These are phyloP conservation scores for Podospora australis DNA, from an alignment of 495 filamentous ascomycete species.

Conservation along the genomic window DNA sequence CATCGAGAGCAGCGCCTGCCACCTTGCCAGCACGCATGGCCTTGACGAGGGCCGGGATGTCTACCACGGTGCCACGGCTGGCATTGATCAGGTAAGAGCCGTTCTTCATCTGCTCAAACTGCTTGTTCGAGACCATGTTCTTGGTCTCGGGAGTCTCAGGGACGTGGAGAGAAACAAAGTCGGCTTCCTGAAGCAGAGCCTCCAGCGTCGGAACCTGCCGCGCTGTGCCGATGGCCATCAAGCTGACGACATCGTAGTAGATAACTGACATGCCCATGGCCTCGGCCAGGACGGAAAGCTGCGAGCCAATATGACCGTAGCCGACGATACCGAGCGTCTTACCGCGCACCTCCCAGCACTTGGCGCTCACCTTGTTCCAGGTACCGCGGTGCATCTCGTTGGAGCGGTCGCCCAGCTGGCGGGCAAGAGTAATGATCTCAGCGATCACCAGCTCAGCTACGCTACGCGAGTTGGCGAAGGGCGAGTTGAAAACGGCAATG, in stretches of 20 bases:
- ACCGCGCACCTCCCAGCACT: conserved; percentile 96
- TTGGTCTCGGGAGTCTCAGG: conserved; percentile 88
- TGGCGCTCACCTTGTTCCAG: conserved; percentile 96
- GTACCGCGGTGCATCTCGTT: conserved; percentile 90
- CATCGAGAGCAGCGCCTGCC: conserved; percentile 91
- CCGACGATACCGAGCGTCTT: conserved; percentile 96
- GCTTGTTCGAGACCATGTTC: conserved; percentile 71
- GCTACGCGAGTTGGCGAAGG: conserved; percentile 94
- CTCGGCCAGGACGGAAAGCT: conserved; percentile 92
- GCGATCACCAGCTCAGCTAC: conserved; percentile 94
- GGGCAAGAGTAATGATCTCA: conserved; percentile 86
- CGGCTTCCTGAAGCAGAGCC: conserved; percentile 66
- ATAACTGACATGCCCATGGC: conserved; percentile 96
- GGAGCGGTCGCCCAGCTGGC: conserved; percentile 88
- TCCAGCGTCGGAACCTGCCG: conserved; percentile 74
- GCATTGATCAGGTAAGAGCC: conserved; percentile 96
- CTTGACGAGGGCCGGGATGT: conserved; percentile 87
- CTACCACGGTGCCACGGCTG: conserved; percentile 85
- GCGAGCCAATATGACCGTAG: conserved; percentile 96
- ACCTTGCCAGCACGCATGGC: conserved; percentile 83
- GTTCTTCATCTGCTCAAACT: conserved; percentile 83
- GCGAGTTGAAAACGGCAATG: conserved; percentile 98
- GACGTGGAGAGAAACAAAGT: conserved; percentile 93
- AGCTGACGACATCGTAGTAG: conserved; percentile 86
- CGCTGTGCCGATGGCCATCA: conserved; percentile 88